These are phyloP conservation scores for Aphanomyces stellatus DNA, from an alignment of 352 stramenopile species.

Conservation along the genomic window DNA sequence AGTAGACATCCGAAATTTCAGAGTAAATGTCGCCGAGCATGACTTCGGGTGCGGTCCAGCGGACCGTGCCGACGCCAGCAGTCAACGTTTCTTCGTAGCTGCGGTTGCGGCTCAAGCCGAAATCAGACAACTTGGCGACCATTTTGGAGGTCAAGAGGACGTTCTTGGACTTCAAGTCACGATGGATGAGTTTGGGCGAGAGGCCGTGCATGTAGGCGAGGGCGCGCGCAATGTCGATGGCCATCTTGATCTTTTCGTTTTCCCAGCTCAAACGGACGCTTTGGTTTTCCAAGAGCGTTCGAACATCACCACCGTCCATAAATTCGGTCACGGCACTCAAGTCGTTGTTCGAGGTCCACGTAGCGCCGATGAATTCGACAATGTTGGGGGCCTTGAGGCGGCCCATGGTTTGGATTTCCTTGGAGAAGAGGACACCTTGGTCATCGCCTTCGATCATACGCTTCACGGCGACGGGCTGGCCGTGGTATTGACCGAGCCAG, in stretches of 20 bases:
- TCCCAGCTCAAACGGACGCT: slow-evolving; percentile 78
- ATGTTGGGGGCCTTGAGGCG: slow-evolving; percentile 72
- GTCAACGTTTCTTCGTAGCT: slow-evolving; percentile 82
- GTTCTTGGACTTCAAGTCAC: slow-evolving; percentile 77
- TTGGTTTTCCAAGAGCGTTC: slow-evolving; percentile 66
- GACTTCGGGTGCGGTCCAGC: slow-evolving; percentile 80
- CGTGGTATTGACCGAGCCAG: slow-evolving; percentile 82
- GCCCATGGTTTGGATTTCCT: slow-evolving; percentile 80
- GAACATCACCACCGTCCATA: slow-evolving; percentile 79
- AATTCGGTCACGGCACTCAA: slow-evolving; percentile 76
- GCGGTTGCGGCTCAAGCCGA: slow-evolving; percentile 70
- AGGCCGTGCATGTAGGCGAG: slow-evolving; percentile 80
- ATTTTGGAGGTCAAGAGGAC: slow-evolving; percentile 68
- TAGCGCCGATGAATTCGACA: slow-evolving; percentile 79
- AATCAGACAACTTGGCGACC: slow-evolving; percentile 80
- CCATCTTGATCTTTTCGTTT: slow-evolving; percentile 77
- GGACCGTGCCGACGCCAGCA: slow-evolving; percentile 69
- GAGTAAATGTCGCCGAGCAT: slow-evolving; percentile 85
- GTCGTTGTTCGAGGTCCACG: slow-evolving; percentile 71
- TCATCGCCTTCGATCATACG: slow-evolving; percentile 79
- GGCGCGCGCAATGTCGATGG: slow-evolving; percentile 70
- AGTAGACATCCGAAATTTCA: slow-evolving; percentile 82
- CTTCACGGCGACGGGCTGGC: slow-evolving; percentile 76
- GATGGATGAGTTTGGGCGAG: slow-evolving; percentile 75
- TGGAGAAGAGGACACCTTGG: slow-evolving; percentile 52